phyloP scores from a whole-genome alignment of 768 basidiomycete genomes.

The Termitomyces sp. region DNA sequence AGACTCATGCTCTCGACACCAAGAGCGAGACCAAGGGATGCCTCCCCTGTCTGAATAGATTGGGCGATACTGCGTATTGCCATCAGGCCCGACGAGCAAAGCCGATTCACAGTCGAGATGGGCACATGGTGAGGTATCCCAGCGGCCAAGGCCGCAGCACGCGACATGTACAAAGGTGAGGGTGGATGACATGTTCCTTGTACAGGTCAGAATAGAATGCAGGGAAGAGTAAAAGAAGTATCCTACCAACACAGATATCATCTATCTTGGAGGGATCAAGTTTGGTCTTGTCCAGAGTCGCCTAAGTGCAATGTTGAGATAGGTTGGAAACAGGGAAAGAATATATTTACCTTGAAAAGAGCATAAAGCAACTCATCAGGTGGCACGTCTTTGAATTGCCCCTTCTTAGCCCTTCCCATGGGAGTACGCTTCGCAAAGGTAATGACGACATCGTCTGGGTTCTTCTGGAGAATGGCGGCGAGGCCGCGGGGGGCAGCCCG shows the following conservation, averaged over 20 bases:
- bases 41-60: slow-evolving; percentile 77
- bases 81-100: slow-evolving; percentile 93
- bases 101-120: slow-evolving; percentile 86
- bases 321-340: background rate
- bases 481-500: slow-evolving; percentile 38
- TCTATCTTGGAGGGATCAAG: slow-evolving; percentile 70
- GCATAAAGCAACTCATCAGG: slow-evolving; percentile 85
- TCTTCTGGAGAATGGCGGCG: slow-evolving; percentile 56
- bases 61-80: slow-evolving; percentile 90
- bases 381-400: slow-evolving; percentile 82
- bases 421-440: slow-evolving; percentile 88
- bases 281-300: slow-evolving; percentile 57
- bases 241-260: slow-evolving; percentile 79
- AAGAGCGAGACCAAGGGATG: slow-evolving; percentile 80
- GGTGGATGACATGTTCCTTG: slow-evolving; percentile 84
- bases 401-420: slow-evolving; percentile 85
- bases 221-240: background rate
- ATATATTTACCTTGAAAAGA: slow-evolving; percentile 61
- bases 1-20: slow-evolving; percentile 82
- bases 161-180: slow-evolving; percentile 75
- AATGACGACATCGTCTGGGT: slow-evolving; percentile 82
- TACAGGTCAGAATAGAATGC: slow-evolving; percentile 33
- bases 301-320: slow-evolving; percentile 32
- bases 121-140: slow-evolving; percentile 85
- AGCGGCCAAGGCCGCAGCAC: slow-evolving; percentile 83